Percentiles rank a stretch among this genome's conserved stretches.
Conservation (phyloP, 1,284 basidiomycete species). For the Sanguinoderma infundibulare region DNA sequence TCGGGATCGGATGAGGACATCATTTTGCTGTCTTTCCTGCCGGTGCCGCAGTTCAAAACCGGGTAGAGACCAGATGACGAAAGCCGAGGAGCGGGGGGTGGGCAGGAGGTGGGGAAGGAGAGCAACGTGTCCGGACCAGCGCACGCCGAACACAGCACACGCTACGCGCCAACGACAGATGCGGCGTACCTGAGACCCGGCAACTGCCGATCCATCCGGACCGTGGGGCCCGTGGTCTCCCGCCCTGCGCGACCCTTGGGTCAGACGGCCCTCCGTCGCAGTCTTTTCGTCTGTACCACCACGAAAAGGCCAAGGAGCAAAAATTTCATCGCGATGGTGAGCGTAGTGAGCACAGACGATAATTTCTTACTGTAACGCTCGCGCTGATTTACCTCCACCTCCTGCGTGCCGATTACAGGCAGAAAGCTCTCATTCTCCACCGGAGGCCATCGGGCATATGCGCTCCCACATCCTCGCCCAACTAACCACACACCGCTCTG, state of each 20-base stretch:
- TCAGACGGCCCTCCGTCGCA: not conserved
- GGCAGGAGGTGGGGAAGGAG: slow-evolving; percentile 3
- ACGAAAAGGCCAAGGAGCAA: not conserved
- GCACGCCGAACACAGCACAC: too few relatives aligned
- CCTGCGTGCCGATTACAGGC: not conserved
- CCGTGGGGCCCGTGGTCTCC: not conserved
- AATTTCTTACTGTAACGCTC: not conserved
- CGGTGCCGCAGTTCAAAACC: slow-evolving; percentile 26
- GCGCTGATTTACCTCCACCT: not conserved
- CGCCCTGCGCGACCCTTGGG: too few relatives aligned
- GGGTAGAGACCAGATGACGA: not conserved
- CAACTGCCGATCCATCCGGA: not conserved
- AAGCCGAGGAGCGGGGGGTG: not conserved
- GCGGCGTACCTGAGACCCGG: too few relatives aligned
- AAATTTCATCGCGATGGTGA: not conserved
- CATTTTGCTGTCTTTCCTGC: slow-evolving; percentile 29
- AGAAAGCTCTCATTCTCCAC: not conserved
- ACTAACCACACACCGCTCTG: slow-evolving; percentile 33
- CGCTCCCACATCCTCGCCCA: slow-evolving; percentile 49
- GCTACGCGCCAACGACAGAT: too few relatives aligned
- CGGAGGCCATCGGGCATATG: slow-evolving; percentile 40
- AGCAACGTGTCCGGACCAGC: slow-evolving; percentile 1
- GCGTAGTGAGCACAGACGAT: not conserved
- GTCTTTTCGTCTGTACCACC: not conserved
- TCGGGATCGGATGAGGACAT: slow-evolving; percentile 45